Percentiles rank a stretch among this genome's conserved stretches.
Conservation (phyloP, 1,284 basidiomycete species). For the Athelia sp. region DNA sequence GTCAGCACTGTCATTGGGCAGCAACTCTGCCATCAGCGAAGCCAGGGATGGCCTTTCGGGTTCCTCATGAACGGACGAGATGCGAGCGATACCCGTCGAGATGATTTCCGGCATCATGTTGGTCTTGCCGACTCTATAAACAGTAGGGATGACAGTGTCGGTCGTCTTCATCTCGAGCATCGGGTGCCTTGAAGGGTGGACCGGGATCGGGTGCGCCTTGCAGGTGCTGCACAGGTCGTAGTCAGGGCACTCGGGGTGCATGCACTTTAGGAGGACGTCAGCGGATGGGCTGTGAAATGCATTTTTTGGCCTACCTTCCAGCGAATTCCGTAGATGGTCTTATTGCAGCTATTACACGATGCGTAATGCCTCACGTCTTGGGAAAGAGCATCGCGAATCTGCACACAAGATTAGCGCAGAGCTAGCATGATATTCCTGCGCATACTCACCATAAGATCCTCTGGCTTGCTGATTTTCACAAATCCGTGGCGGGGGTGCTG, state of each 20-base stretch:
- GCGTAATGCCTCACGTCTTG: constrained; percentile 36
- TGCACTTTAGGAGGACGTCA: constrained; percentile 47
- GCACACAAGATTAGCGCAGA: no score
- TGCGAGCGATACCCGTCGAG: no score
- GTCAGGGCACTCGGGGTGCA: constrained; percentile 77
- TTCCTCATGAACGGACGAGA: no score
- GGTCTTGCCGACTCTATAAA: neutral
- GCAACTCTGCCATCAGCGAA: no score
- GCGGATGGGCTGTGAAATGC: no score
- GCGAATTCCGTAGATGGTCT: constrained; percentile 55
- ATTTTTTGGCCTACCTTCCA: constrained; percentile 40
- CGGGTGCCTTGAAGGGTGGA: constrained; percentile 73
- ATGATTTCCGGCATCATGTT: neutral
- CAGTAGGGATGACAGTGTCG: neutral
- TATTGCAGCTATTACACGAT: constrained; percentile 53
- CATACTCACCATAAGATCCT: no score
- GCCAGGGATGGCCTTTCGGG: no score
- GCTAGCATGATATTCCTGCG: no score
- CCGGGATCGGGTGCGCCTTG: constrained; percentile 74
- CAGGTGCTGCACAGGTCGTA: constrained; percentile 84
- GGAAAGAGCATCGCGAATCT: constrained; percentile 19
- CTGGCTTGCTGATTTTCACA: constrained; percentile 56
- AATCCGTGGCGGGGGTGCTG: constrained; percentile 81
- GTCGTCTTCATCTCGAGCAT: constrained; percentile 71
- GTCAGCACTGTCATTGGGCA: no score